Evolutionary conservation across 2,329 filamentous ascomycete genomes (phyloP).

Genomic region (Microascus cirrosus): DNA sequence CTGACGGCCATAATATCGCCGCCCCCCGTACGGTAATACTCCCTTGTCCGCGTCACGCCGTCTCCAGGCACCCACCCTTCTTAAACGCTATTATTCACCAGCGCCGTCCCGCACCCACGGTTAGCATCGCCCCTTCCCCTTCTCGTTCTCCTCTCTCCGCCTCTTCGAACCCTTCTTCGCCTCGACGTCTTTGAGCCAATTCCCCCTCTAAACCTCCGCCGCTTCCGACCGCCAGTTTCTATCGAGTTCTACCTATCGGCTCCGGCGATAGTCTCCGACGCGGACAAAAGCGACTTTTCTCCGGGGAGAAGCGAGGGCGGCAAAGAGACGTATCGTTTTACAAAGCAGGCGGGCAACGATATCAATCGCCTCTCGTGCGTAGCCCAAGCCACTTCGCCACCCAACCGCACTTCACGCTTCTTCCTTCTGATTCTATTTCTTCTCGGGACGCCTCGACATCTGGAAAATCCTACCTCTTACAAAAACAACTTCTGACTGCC

Average conservation of each 20-base stretch:
- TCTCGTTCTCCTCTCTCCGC: background rate
- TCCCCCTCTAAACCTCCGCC: background rate
- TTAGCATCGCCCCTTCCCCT: background rate
- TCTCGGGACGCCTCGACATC: background rate
- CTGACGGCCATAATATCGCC: background rate
- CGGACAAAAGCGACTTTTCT: background rate
- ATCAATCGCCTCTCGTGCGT: background rate
- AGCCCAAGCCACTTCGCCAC: background rate
- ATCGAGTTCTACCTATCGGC: background rate
- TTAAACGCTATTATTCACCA: background rate
- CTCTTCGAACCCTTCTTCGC: background rate
- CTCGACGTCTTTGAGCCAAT: background rate
- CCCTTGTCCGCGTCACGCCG: background rate
- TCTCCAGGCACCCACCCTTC: background rate
- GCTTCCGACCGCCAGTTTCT: background rate
- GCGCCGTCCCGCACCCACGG: background rate
- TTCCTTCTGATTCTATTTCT: background rate
- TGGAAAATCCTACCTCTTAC: background rate
- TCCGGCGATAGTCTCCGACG: background rate
- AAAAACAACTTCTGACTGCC: background rate
- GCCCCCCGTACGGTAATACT: background rate
- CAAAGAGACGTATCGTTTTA: background rate
- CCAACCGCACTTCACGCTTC: background rate
- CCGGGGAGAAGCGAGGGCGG: background rate
- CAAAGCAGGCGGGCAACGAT: background rate